These are phyloP conservation scores for Fraxinus greggii DNA, from an alignment of 305 asterid species.

Conservation along the genomic window DNA sequence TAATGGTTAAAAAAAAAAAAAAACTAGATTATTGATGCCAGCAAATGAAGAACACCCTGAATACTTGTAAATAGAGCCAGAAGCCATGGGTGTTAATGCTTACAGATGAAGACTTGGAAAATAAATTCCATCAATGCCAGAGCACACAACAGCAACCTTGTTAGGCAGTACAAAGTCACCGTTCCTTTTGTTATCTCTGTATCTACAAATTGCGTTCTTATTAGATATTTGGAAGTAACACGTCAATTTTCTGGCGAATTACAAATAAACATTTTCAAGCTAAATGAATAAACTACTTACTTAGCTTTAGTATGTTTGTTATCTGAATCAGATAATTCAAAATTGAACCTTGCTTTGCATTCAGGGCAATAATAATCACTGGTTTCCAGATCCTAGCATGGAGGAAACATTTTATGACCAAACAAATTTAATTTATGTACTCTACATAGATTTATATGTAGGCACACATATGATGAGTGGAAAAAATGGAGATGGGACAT, in stretches of 20 bases:
- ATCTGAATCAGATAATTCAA: slow-evolving; percentile 94
- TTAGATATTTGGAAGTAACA: slow-evolving; percentile 11
- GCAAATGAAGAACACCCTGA: slow-evolving; percentile 15
- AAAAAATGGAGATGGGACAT: slow-evolving; percentile 23
- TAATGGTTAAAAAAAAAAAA: neutral
- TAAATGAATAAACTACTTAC: slow-evolving; percentile 46
- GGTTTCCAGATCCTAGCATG: slow-evolving; percentile 61
- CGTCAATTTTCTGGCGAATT: slow-evolving; percentile 7
- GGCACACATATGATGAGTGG: slow-evolving; percentile 8
- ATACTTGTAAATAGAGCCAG: slow-evolving; percentile 7
- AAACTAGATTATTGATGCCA: slow-evolving; percentile 5
- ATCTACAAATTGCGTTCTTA: slow-evolving; percentile 25
- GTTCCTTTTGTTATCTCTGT: slow-evolving; percentile 64
- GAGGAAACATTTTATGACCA: slow-evolving; percentile 24
- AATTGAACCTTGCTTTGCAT: slow-evolving; percentile 91
- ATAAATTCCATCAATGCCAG: slow-evolving; percentile 90
- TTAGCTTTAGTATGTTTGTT: slow-evolving; percentile 50
- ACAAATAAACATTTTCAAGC: slow-evolving; percentile 15
- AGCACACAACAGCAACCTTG: slow-evolving; percentile 82
- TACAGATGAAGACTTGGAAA: slow-evolving; percentile 95
- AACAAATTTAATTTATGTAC: slow-evolving; percentile 23
- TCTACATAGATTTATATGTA: slow-evolving; percentile 4
- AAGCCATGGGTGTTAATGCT: slow-evolving; percentile 35
- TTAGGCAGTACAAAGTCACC: slow-evolving; percentile 56
- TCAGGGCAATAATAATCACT: slow-evolving; percentile 86